phyloP scores from a whole-genome alignment of 345 rosid genomes.

The Cochlearia excelsa region DNA sequence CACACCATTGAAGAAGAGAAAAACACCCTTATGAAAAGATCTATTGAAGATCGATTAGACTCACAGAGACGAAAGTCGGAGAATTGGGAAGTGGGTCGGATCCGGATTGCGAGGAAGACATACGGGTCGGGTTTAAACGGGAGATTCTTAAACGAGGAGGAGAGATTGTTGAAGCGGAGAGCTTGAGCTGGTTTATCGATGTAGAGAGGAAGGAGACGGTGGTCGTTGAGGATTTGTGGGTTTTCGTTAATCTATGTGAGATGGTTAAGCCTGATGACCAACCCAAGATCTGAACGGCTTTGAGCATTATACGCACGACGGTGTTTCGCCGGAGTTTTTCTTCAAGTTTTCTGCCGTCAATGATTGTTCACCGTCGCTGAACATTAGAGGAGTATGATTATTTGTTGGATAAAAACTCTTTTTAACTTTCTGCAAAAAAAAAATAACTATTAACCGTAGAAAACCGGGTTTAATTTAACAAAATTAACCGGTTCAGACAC shows the following conservation, averaged over 20 bases:
- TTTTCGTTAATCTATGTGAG: conserved; percentile 52
- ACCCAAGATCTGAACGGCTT: conserved; percentile 62
- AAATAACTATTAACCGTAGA: too few species aligned
- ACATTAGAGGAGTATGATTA: background rate
- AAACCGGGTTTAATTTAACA: too few species aligned
- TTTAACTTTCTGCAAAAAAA: too few species aligned
- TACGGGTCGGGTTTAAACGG: conserved; percentile 35
- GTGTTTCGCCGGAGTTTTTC: conserved; percentile 10
- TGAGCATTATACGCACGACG: conserved; percentile 49
- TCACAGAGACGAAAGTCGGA: conserved; percentile 48
- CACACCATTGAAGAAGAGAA: background rate
- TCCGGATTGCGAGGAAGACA: conserved; percentile 46
- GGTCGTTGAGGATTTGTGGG: conserved; percentile 33
- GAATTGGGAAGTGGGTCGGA: conserved; percentile 47
- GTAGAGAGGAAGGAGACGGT: conserved; percentile 32
- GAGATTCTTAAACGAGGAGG: conserved; percentile 35
- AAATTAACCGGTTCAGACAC: too few species aligned
- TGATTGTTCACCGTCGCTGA: background rate
- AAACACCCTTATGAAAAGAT: conserved; percentile 4
- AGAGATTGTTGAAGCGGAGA: conserved; percentile 23
- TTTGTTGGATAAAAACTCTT: too few species aligned
- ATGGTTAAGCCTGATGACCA: conserved; percentile 49
- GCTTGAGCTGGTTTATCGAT: conserved; percentile 35
- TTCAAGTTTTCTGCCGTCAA: background rate
- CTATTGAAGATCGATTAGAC: conserved; percentile 27